These are phyloP conservation scores for Artemisia annua DNA, from an alignment of 129 eudicot species.

Conservation along the genomic window DNA sequence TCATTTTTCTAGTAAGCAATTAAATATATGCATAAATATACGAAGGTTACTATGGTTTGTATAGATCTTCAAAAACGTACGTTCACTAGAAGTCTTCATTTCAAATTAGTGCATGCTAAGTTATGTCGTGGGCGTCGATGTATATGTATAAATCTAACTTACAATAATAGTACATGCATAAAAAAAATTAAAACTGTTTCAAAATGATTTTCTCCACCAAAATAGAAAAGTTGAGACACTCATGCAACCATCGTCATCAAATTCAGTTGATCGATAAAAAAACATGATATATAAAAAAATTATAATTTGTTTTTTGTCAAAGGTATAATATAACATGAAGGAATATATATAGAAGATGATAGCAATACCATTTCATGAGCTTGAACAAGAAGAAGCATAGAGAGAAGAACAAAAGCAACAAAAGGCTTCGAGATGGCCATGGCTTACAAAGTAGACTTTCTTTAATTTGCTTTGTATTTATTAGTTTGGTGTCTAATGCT, in stretches of 20 bases:
- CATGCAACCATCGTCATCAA: too few relatives aligned
- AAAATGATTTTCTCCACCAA: background rate
- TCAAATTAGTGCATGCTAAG: too few relatives aligned
- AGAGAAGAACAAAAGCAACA: conserved; percentile 36
- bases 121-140: background rate
- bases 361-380: conserved; percentile 33
- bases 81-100: too few relatives aligned
- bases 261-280: background rate
- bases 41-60: too few relatives aligned
- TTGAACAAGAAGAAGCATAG: conserved; percentile 37
- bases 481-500: conserved; percentile 25
- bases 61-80: too few relatives aligned
- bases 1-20: background rate
- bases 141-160: background rate
- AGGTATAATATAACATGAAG: conserved; percentile 6
- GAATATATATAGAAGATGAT: background rate
- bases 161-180: background rate
- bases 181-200: background rate
- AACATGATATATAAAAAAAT: background rate
- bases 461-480: conserved; percentile 14
- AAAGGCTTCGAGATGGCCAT: conserved; percentile 39
- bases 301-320: background rate
- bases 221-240: background rate
- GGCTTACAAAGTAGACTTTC: conserved; percentile 20
- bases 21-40: background rate